phyloP scores from a whole-genome alignment of 805 yeast species.

The Kluyveromyces nonfermentans region DNA sequence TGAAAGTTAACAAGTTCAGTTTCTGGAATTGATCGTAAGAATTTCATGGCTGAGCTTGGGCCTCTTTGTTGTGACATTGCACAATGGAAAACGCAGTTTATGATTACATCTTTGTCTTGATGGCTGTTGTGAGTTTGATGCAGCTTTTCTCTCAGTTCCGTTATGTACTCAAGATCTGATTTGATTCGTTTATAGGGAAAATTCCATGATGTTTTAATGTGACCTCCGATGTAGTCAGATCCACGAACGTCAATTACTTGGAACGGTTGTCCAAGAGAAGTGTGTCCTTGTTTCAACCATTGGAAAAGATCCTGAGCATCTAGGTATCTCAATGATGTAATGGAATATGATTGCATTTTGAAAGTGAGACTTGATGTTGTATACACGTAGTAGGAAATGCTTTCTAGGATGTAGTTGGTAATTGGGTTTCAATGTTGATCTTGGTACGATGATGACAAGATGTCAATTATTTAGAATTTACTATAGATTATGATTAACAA shows the following conservation, averaged over 20 bases:
- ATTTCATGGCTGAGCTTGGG: slow-evolving; percentile 69
- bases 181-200: slow-evolving; percentile 17
- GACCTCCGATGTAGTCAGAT: slow-evolving; percentile 65
- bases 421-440: too few species aligned
- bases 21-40: slow-evolving; percentile 30
- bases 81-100: slow-evolving; percentile 67
- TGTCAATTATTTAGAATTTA: too few species aligned
- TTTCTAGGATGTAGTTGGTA: too few species aligned
- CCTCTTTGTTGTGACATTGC: slow-evolving; percentile 88
- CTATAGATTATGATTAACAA: too few species aligned
- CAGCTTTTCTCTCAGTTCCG: slow-evolving; percentile 39
- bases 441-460: too few species aligned
- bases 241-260: slow-evolving; percentile 78
- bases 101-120: slow-evolving; percentile 17
- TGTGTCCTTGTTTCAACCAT: slow-evolving; percentile 21
- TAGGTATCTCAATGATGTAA: slow-evolving; percentile 18
- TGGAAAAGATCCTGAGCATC: slow-evolving; percentile 17
- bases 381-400: too few species aligned
- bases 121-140: slow-evolving; percentile 5
- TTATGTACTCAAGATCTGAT: slow-evolving; percentile 55
- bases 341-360: slow-evolving; percentile 11
- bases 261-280: slow-evolving; percentile 14
- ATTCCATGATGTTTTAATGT: slow-evolving; percentile 19
- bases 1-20: slow-evolving; percentile 30
- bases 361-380: neutral